Percentiles rank a stretch among this genome's conserved stretches.
Evolutionary conservation across 805 yeast species (phyloP).

Genomic region (Metschnikowia bowlesiae): DNA sequence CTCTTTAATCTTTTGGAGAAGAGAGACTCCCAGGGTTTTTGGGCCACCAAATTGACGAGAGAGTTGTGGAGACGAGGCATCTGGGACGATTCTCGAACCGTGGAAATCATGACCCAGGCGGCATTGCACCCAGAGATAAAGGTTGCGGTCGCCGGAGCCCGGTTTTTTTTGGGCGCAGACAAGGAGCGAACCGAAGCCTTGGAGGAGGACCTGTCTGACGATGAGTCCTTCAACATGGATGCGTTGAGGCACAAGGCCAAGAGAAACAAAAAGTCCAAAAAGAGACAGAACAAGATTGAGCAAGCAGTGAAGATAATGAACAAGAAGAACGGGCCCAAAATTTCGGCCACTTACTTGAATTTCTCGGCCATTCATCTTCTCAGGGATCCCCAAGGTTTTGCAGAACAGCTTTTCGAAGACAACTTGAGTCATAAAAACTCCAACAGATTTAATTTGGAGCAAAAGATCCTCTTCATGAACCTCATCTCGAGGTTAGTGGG

Average conservation of each 20-base stretch:
- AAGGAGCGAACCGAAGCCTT: constrained; percentile 83
- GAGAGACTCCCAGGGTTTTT: constrained; percentile 72
- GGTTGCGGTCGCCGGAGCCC: constrained; percentile 84
- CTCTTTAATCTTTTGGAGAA: constrained; percentile 82
- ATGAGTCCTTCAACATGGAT: constrained; percentile 66
- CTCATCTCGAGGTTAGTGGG: constrained; percentile 86
- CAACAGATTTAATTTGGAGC: constrained; percentile 76
- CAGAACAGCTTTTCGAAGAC: constrained; percentile 71
- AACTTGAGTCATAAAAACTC: constrained; percentile 69
- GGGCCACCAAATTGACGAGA: constrained; percentile 94
- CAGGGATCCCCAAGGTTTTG: constrained; percentile 97
- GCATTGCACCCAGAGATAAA: constrained; percentile 83
- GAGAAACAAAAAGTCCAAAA: constrained; percentile 76
- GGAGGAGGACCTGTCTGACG: constrained; percentile 68
- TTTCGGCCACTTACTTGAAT: constrained; percentile 68
- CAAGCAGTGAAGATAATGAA: constrained; percentile 64
- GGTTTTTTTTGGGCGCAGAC: constrained; percentile 92
- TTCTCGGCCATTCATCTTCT: constrained; percentile 92
- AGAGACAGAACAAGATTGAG: constrained; percentile 76
- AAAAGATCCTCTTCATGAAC: constrained; percentile 83
- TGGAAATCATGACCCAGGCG: constrained; percentile 97
- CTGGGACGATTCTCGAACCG: constrained; percentile 96
- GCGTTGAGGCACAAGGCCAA: constrained; percentile 75
- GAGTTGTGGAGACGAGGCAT: constrained; percentile 97
- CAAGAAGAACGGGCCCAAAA: constrained; percentile 49